Percentiles rank a stretch among this genome's conserved stretches.
Conservation (phyloP, 2,329 filamentous ascomycete genomes). For the Fusarium nelsonii region DNA sequence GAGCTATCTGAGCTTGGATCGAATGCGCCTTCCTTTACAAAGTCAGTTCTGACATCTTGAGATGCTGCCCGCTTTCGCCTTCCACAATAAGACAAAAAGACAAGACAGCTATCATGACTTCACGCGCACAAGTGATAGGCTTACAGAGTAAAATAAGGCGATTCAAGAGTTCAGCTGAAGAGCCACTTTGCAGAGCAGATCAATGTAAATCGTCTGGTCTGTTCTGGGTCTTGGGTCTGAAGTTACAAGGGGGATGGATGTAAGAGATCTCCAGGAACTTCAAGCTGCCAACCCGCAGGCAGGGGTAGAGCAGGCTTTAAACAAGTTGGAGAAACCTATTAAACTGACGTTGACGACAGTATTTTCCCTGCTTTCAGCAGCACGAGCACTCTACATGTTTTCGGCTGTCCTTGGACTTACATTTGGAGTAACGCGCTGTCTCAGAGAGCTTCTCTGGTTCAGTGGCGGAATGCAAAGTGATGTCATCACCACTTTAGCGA, state of each 20-base stretch:
- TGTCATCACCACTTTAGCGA: conserved; percentile 49
- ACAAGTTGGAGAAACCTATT: conserved; percentile 24
- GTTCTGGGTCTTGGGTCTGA: conserved; percentile 5
- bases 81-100: conserved; percentile 5
- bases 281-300: conserved; percentile 19
- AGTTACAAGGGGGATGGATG: conserved; percentile 35
- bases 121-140: conserved; percentile 8
- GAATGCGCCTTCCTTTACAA: conserved; percentile 32
- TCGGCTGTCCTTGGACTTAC: conserved; percentile 28
- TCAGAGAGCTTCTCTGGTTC: conserved; percentile 17
- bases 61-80: neutral
- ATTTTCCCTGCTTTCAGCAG: conserved; percentile 42
- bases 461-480: conserved; percentile 52
- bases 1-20: neutral
- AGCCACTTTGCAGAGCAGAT: conserved; percentile 17
- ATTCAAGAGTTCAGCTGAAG: conserved; percentile 29
- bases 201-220: conserved; percentile 31
- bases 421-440: conserved; percentile 28
- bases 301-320: conserved; percentile 46
- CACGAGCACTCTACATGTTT: conserved; percentile 17
- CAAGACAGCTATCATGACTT: neutral
- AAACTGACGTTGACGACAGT: conserved; percentile 46
- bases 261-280: conserved; percentile 23
- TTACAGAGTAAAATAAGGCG: conserved; percentile 31
- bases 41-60: conserved; percentile 31